phyloP scores from a whole-genome alignment of 768 basidiomycete species.

The Russula lepida region DNA sequence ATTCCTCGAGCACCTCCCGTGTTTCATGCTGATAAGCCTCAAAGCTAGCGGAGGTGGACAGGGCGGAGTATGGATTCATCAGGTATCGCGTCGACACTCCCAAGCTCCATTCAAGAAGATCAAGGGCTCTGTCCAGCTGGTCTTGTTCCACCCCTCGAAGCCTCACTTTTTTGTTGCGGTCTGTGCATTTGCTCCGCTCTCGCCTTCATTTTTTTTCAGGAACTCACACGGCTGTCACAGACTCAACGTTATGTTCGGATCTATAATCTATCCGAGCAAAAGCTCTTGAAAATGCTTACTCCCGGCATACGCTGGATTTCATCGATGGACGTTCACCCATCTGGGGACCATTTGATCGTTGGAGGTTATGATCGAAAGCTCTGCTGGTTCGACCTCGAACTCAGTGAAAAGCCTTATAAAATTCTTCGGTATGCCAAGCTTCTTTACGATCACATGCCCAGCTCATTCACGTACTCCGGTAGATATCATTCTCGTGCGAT shows the following conservation, averaged over 20 bases:
- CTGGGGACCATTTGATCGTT: slow-evolving; percentile 92
- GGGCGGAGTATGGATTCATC: slow-evolving; percentile 92
- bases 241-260: slow-evolving; percentile 94
- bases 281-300: slow-evolving; percentile 83
- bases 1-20: neutral
- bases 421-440: slow-evolving; percentile 58
- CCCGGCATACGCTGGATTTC: slow-evolving; percentile 99
- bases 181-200: slow-evolving; percentile 28
- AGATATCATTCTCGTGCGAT: slow-evolving; percentile 94
- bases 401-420: slow-evolving; percentile 96
- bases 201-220: neutral
- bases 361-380: slow-evolving; percentile 97
- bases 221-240: slow-evolving; percentile 32
- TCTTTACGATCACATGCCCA: neutral
- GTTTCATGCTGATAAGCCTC: neutral
- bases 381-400: slow-evolving; percentile 98
- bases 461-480: slow-evolving; percentile 6
- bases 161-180: slow-evolving; percentile 98
- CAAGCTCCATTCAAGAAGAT: slow-evolving; percentile 98
- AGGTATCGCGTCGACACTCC: slow-evolving; percentile 85
- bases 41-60: slow-evolving; percentile 60
- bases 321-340: slow-evolving; percentile 92
- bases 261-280: slow-evolving; percentile 92
- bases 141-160: slow-evolving; percentile 89
- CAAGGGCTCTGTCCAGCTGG: slow-evolving; percentile 82